These are phyloP conservation scores for Starmerella vaccinii DNA, from an alignment of 805 yeast species.

Conservation along the genomic window DNA sequence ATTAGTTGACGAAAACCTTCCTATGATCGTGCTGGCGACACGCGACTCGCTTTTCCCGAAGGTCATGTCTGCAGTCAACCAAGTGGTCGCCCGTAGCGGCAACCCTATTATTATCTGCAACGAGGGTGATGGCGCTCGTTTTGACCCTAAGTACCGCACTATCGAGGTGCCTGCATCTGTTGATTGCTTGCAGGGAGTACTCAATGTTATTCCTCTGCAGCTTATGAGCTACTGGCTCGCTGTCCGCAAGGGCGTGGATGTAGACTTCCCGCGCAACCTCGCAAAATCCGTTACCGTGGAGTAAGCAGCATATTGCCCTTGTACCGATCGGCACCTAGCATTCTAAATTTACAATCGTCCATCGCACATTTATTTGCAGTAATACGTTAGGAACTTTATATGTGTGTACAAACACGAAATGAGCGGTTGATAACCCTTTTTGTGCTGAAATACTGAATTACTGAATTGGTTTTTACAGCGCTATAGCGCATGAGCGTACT, in stretches of 20 bases:
- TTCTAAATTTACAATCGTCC: too few species aligned
- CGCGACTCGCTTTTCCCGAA: conserved; percentile 93
- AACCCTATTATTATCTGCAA: conserved; percentile 89
- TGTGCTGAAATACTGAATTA: too few species aligned
- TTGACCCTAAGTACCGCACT: conserved; percentile 36
- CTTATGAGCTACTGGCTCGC: conserved; percentile 96
- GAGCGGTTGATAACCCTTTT: too few species aligned
- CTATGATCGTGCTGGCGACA: conserved; percentile 92
- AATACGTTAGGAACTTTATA: too few species aligned
- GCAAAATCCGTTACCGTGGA: conserved; percentile 98
- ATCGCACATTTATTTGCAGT: too few species aligned
- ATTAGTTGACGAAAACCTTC: conserved; percentile 83
- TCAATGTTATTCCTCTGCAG: conserved; percentile 90
- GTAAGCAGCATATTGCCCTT: conserved; percentile 31
- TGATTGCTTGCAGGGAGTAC: conserved; percentile 93
- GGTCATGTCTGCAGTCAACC: conserved; percentile 89
- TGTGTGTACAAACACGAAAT: too few species aligned
- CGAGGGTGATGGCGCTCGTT: conserved; percentile 51
- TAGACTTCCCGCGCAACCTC: conserved; percentile 96
- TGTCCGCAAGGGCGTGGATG: conserved; percentile 86
- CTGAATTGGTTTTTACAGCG: too few species aligned
- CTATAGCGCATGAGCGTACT: too few species aligned
- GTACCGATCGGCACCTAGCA: not conserved
- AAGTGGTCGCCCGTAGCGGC: conserved; percentile 94
- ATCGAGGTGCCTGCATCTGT: conserved; percentile 91